Percentiles rank a stretch among this genome's conserved stretches.
These are phyloP conservation scores for Cryptococcus neoformans DNA, from an alignment of 1,284 basidiomycete species.

Conservation along the genomic window DNA sequence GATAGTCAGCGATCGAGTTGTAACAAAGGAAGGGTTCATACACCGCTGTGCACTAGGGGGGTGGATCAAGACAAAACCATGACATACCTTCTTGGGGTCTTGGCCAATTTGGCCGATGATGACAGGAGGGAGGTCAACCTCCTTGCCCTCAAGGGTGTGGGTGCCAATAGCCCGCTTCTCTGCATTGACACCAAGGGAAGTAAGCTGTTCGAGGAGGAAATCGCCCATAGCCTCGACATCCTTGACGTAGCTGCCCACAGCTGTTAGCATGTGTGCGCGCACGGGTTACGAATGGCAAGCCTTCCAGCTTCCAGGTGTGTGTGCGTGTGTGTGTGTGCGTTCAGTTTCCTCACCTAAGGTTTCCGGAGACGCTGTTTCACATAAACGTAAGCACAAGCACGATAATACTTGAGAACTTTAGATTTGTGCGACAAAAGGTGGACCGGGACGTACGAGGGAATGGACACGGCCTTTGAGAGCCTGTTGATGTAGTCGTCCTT, in stretches of 20 bases:
- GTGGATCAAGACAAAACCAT: background rate
- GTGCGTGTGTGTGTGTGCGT: too few species aligned
- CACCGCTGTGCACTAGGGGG: background rate
- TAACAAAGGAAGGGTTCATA: slow-evolving; percentile 2
- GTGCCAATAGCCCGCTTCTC: slow-evolving; percentile 71
- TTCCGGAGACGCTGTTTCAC: slow-evolving; percentile 47
- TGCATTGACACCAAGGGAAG: slow-evolving; percentile 69
- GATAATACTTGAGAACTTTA: background rate
- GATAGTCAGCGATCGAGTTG: background rate
- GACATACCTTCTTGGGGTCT: slow-evolving; percentile 64
- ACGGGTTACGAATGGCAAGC: too few species aligned
- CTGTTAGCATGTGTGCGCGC: too few species aligned
- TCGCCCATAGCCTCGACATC: slow-evolving; percentile 80
- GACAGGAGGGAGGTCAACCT: slow-evolving; percentile 77
- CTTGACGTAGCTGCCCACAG: slow-evolving; percentile 56
- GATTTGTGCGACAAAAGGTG: too few species aligned
- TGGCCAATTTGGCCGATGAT: slow-evolving; percentile 81
- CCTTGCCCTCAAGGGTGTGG: slow-evolving; percentile 73
- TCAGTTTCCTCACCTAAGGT: slow-evolving; percentile 35
- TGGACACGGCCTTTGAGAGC: slow-evolving; percentile 77
- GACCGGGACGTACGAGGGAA: slow-evolving; percentile 67
- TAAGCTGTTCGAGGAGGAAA: slow-evolving; percentile 72
- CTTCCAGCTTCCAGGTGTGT: too few species aligned
- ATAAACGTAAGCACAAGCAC: background rate
- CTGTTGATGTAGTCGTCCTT: slow-evolving; percentile 71